phyloP scores from a whole-genome alignment of 305 asterid genomes.

The Solanum chacoense region DNA sequence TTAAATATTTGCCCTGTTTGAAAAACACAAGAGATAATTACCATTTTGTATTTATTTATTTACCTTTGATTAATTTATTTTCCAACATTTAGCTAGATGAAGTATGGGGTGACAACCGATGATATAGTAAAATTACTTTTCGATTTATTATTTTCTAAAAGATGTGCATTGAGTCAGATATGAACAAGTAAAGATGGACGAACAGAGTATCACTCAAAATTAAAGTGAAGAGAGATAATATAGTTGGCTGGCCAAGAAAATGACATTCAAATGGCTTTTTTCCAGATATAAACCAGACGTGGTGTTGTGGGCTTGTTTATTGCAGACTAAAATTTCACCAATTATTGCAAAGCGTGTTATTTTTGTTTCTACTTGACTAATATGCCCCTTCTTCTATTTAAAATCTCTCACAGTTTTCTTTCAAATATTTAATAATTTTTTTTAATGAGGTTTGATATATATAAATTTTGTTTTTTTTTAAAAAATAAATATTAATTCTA shows the following conservation, averaged over 20 bases:
- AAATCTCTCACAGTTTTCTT: background rate
- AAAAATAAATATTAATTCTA: background rate
- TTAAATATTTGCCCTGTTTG: too few species aligned
- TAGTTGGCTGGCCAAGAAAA: conserved; percentile 28
- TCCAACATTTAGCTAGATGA: background rate
- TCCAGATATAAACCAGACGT: conserved; percentile 40
- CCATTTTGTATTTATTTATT: too few species aligned
- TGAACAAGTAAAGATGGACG: background rate
- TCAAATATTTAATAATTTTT: background rate
- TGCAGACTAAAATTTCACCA: background rate
- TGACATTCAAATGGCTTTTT: conserved; percentile 33
- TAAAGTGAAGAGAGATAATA: conserved; percentile 10
- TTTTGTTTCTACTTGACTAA: background rate
- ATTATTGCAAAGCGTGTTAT: background rate
- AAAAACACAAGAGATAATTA: too few species aligned
- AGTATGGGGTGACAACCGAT: background rate
- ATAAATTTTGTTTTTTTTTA: background rate
- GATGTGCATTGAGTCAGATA: background rate
- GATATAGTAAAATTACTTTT: background rate
- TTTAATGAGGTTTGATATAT: background rate
- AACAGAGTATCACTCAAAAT: background rate
- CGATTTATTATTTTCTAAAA: background rate
- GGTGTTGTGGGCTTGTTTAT: conserved; percentile 14
- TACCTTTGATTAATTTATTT: background rate
- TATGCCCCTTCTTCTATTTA: background rate